phyloP scores from a whole-genome alignment of 129 eudicot genomes.

The Dittrichia graveolens region DNA sequence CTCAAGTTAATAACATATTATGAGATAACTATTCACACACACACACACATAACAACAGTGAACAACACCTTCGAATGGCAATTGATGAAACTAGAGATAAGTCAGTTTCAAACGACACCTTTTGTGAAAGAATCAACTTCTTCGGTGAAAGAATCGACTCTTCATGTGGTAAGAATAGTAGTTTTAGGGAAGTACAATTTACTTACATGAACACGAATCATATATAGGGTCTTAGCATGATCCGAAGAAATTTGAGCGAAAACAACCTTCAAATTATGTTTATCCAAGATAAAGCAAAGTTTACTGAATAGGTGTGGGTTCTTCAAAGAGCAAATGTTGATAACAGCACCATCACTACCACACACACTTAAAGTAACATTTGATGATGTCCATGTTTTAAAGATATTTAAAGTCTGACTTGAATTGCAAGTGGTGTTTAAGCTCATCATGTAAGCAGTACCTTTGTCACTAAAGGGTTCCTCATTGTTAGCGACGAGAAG shows the following conservation, averaged over 20 bases:
- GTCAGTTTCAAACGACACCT: too few relatives aligned
- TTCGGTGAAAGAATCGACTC: too few relatives aligned
- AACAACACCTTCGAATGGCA: too few relatives aligned
- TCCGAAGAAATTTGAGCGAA: constrained; percentile 53
- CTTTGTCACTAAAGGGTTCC: too few relatives aligned
- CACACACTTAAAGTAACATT: constrained; percentile 58
- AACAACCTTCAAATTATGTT: constrained; percentile 48
- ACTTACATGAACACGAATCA: constrained; percentile 75
- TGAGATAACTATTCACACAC: neutral
- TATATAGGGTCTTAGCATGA: constrained; percentile 39
- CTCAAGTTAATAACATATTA: neutral
- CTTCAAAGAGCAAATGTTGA: constrained; percentile 48
- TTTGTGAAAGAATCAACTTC: too few relatives aligned
- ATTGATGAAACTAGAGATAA: too few relatives aligned
- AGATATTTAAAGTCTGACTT: constrained; percentile 21
- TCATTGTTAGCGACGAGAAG: neutral
- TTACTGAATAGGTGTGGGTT: constrained; percentile 50
- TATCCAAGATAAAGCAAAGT: constrained; percentile 51
- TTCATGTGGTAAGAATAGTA: too few relatives aligned
- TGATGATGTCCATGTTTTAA: constrained; percentile 56
- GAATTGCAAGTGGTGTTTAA: neutral
- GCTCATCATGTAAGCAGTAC: neutral
- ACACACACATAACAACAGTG: neutral
- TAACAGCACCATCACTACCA: constrained; percentile 56
- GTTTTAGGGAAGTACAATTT: neutral